Conservation (phyloP, 1,139 yeast genomes). For the Saccharomyces hybrid region DNA sequence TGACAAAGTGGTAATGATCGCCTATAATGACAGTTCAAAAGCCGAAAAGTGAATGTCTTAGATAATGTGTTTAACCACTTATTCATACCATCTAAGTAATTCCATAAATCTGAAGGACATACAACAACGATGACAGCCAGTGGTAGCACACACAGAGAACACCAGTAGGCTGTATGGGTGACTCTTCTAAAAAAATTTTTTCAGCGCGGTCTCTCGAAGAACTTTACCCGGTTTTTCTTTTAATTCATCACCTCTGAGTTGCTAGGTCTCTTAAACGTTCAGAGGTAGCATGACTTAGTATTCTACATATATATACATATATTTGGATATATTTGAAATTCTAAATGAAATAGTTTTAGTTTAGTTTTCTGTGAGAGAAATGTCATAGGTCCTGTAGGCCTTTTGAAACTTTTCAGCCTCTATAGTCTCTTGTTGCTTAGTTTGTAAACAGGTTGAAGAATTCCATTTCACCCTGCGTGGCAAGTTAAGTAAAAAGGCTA, state of each 20-base stretch:
- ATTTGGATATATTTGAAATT: too few species aligned
- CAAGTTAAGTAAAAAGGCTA: slow-evolving; percentile 51
- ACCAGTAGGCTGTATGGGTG: slow-evolving; percentile 1
- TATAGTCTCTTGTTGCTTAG: slow-evolving; percentile 47
- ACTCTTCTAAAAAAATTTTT: neutral
- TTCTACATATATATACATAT: neutral
- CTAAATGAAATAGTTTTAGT: neutral
- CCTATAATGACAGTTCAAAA: neutral
- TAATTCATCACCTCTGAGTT: neutral
- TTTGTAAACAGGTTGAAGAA: slow-evolving; percentile 48
- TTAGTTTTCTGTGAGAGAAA: slow-evolving; percentile 30
- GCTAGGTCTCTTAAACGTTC: neutral
- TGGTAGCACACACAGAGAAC: neutral
- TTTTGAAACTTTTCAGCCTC: slow-evolving; percentile 56
- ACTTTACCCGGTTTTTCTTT: neutral
- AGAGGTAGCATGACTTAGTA: neutral
- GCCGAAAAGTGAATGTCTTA: neutral
- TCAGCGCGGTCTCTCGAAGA: neutral
- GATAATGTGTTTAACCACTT: neutral
- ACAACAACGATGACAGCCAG: neutral
- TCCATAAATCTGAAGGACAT: neutral
- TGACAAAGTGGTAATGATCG: slow-evolving; percentile 1
- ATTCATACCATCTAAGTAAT: neutral
- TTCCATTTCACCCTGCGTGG: slow-evolving; percentile 69
- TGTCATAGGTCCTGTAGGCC: slow-evolving; percentile 42